Evolutionary conservation across 176 grass and related monocot genomes (phyloP).

Genomic region (Pontederia crassipes): DNA sequence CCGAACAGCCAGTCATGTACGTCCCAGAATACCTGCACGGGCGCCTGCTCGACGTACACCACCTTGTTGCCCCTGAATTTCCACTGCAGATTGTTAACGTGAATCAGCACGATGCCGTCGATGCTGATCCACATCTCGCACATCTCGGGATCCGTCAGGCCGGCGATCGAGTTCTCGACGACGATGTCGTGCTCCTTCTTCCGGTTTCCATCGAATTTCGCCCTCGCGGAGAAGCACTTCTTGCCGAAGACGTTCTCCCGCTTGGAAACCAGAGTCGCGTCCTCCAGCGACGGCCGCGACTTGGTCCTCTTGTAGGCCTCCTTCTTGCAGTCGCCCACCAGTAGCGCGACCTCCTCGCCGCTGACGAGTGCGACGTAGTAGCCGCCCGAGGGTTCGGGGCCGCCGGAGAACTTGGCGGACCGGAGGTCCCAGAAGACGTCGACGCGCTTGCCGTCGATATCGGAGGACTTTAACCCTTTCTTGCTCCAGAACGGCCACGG

Average conservation of each 20-base stretch:
- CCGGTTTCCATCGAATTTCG: constrained; percentile 32
- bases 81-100: constrained; percentile 68
- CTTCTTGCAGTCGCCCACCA: constrained; percentile 65
- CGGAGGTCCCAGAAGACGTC: constrained; percentile 82
- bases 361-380: constrained; percentile 63
- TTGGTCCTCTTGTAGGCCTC: constrained; percentile 78
- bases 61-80: constrained; percentile 78
- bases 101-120: constrained; percentile 54
- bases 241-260: constrained; percentile 53
- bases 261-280: constrained; percentile 43
- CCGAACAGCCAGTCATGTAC: constrained; percentile 83
- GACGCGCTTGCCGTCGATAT: constrained; percentile 37
- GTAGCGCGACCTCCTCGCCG: constrained; percentile 53
- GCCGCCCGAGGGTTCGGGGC: constrained; percentile 48
- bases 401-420: constrained; percentile 54
- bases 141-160: constrained; percentile 60
- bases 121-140: constrained; percentile 64
- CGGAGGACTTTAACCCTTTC: constrained; percentile 55
- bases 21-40: constrained; percentile 84
- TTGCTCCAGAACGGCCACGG: constrained; percentile 91
- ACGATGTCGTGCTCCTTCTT: constrained; percentile 58
- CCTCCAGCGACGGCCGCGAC: constrained; percentile 53
- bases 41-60: constrained; percentile 48
- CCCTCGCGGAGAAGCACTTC: constrained; percentile 40
- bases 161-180: constrained; percentile 47